Conservation (phyloP, 164 flowering plant species). For the Kalanchoe fedtschenkoi region DNA sequence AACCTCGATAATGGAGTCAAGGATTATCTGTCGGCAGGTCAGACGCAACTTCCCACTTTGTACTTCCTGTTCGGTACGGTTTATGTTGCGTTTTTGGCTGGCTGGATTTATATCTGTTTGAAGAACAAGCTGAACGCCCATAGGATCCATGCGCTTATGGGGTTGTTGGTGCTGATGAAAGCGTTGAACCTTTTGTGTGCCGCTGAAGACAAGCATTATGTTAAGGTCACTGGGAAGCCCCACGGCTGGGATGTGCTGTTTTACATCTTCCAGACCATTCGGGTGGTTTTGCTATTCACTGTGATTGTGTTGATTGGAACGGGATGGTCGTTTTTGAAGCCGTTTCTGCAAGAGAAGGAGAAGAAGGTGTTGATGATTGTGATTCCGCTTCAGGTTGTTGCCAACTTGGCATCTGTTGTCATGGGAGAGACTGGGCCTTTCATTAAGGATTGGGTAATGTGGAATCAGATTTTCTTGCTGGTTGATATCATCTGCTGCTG, state of each 20-base stretch:
- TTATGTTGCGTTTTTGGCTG: conserved; percentile 36
- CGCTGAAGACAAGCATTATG: conserved; percentile 72
- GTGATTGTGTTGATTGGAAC: conserved; percentile 72
- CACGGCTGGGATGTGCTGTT: conserved; percentile 80
- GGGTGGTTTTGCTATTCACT: conserved; percentile 56
- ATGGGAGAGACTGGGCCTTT: conserved; percentile 75
- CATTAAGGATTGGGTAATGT: conserved; percentile 64
- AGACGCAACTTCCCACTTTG: conserved; percentile 59
- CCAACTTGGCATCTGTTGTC: conserved; percentile 55
- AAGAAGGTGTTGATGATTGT: conserved; percentile 80
- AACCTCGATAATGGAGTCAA: conserved; percentile 43
- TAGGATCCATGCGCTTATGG: conserved; percentile 72
- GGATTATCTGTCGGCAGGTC: conserved; percentile 77
- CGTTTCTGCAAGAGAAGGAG: conserved; percentile 62
- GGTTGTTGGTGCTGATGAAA: conserved; percentile 44
- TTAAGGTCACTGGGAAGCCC: conserved; percentile 65
- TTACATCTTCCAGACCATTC: conserved; percentile 58
- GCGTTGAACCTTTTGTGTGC: conserved; percentile 64
- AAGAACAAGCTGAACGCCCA: conserved; percentile 39
- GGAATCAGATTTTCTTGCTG: conserved; percentile 71
- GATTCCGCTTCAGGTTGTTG: conserved; percentile 67
- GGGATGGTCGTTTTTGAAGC: conserved; percentile 79
- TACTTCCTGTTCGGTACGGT: conserved; percentile 38
- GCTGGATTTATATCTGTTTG: conserved; percentile 42
- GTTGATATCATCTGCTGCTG: conserved; percentile 68